phyloP scores from a whole-genome alignment of 75 land plant species.

The Cupressus sempervirens region DNA sequence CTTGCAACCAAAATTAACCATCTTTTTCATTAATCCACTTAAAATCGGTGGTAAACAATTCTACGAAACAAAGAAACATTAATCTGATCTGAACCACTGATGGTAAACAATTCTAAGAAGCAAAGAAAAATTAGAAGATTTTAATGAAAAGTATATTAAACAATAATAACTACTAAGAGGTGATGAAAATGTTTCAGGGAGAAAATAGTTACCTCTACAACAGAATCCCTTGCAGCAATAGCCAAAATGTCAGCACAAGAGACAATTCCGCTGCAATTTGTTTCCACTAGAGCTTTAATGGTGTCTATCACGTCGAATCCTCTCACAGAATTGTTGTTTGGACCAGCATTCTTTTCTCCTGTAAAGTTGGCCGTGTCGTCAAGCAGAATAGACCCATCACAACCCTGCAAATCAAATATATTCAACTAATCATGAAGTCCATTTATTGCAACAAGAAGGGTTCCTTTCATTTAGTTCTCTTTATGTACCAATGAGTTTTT shows the following conservation, averaged over 20 bases:
- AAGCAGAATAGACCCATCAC: neutral
- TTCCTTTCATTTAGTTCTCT: no score
- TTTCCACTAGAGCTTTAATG: neutral
- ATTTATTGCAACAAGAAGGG: no score
- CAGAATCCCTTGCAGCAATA: neutral
- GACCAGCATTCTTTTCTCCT: neutral
- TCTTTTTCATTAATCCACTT: neutral
- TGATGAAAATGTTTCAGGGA: no score
- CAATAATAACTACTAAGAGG: no score
- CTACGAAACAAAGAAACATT: no score
- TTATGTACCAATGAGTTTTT: no score
- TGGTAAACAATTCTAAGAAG: no score
- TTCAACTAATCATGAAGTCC: no score
- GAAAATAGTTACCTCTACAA: neutral
- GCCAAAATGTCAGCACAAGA: neutral
- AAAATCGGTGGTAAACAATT: no score
- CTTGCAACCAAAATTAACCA: constrained; percentile 1
- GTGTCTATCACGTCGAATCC: neutral
- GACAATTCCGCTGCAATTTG: neutral
- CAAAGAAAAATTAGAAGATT: no score
- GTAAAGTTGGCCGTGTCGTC: neutral
- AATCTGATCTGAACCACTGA: no score
- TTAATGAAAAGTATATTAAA: no score
- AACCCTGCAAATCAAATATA: neutral
- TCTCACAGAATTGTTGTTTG: neutral